Conservation (phyloP, 805 yeast genomes). For the Kregervanrija delftensis region DNA sequence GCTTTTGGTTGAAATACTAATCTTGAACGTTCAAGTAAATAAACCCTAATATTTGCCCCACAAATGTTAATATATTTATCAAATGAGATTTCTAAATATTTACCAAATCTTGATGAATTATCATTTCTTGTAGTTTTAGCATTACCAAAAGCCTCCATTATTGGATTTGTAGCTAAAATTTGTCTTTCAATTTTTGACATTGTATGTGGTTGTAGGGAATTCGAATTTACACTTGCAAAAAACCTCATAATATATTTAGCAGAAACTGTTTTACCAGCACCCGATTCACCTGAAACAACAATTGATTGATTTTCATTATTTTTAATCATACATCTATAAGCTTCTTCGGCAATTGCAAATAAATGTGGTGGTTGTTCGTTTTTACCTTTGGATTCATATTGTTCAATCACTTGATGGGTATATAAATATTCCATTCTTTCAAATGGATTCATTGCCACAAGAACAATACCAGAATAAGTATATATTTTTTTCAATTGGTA, state of each 20-base stretch:
- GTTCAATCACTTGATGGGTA: conserved; percentile 84
- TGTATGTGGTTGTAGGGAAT: conserved; percentile 35
- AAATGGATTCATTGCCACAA: conserved; percentile 94
- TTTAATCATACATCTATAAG: conserved; percentile 85
- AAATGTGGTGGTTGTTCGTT: conserved; percentile 95
- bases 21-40: conserved; percentile 86
- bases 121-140: conserved; percentile 97
- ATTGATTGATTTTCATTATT: conserved; percentile 85
- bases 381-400: conserved; percentile 84
- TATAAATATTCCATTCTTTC: conserved; percentile 84
- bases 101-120: conserved; percentile 96
- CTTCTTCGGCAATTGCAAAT: conserved; percentile 96
- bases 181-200: conserved; percentile 89
- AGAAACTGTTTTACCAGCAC: conserved; percentile 97
- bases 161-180: conserved; percentile 92
- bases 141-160: conserved; percentile 97
- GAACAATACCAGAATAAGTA: conserved; percentile 93
- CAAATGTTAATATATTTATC: conserved; percentile 68
- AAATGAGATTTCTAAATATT: conserved; percentile 85
- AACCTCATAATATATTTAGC: conserved; percentile 97
- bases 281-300: conserved; percentile 97
- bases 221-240: conserved; percentile 82
- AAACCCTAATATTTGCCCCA: conserved; percentile 93
- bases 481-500: conserved; percentile 85
- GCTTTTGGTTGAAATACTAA: conserved; percentile 81